Conservation (phyloP, 2,329 filamentous ascomycete genomes). For the Bertia moriformis region DNA sequence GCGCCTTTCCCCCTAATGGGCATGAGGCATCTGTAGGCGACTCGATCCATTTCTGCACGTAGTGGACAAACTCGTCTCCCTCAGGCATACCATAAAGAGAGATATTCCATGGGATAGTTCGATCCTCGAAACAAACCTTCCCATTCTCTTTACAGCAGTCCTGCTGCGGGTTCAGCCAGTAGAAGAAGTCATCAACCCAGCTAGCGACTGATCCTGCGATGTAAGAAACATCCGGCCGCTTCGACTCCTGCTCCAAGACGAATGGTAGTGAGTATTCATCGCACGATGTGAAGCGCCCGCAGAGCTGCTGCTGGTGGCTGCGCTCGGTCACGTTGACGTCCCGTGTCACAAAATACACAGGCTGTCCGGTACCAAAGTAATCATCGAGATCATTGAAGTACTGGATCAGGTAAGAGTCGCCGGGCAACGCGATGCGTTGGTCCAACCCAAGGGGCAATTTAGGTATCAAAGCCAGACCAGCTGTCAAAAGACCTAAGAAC, state of each 20-base stretch:
- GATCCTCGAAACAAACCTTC: slow-evolving; percentile 63
- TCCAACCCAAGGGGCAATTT: slow-evolving; percentile 77
- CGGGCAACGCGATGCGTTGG: slow-evolving; percentile 84
- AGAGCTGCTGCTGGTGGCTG: slow-evolving; percentile 68
- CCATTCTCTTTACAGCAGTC: slow-evolving; percentile 57
- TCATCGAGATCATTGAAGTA: slow-evolving; percentile 94
- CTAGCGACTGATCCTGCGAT: slow-evolving; percentile 78
- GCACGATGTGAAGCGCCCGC: slow-evolving; percentile 82
- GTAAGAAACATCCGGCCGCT: slow-evolving; percentile 74
- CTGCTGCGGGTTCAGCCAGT: slow-evolving; percentile 87
- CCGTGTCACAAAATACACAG: slow-evolving; percentile 87
- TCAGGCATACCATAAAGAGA: slow-evolving; percentile 85
- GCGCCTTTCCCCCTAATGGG: slow-evolving; percentile 73
- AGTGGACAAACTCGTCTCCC: slow-evolving; percentile 76
- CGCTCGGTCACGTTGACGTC: slow-evolving; percentile 67
- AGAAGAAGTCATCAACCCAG: slow-evolving; percentile 93
- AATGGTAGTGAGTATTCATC: slow-evolving; percentile 72
- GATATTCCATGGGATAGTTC: slow-evolving; percentile 74
- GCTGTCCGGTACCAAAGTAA: slow-evolving; percentile 82
- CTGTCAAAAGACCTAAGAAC: slow-evolving; percentile 79
- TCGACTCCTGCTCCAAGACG: slow-evolving; percentile 84
- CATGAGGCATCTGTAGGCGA: slow-evolving; percentile 72
- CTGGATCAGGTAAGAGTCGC: slow-evolving; percentile 83
- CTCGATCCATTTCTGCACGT: slow-evolving; percentile 68
- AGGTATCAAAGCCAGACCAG: slow-evolving; percentile 71